A percentile compares a stretch with the other conserved stretches of the same genome.
phyloP scores from a whole-genome alignment of 352 stramenopile genomes.

The Pythium oligandrum region DNA sequence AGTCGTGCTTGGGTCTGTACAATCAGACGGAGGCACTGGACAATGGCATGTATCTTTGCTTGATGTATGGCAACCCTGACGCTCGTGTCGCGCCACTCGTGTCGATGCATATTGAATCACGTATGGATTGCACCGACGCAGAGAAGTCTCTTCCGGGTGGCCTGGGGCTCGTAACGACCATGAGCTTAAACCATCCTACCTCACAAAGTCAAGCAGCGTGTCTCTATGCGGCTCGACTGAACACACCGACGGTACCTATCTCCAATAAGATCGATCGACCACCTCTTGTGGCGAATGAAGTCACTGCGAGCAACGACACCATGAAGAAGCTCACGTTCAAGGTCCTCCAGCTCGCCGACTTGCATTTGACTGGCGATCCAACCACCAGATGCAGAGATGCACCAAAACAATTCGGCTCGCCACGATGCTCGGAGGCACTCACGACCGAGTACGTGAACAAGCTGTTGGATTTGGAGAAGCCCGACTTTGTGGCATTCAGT shows the following conservation, averaged over 20 bases:
- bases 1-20: too few species aligned
- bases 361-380: conserved; percentile 48
- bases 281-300: conserved; percentile 12
- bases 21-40: too few species aligned
- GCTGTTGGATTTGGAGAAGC: conserved; percentile 50
- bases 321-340: conserved; percentile 45
- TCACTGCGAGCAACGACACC: conserved; percentile 6
- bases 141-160: background rate
- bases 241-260: too few species aligned
- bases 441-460: conserved; percentile 49
- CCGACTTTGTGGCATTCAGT: conserved; percentile 62
- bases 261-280: background rate
- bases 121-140: too few species aligned
- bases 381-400: conserved; percentile 23
- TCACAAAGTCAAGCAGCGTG: too few species aligned
- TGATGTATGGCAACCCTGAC: too few species aligned
- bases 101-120: too few species aligned
- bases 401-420: conserved; percentile 11
- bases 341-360: conserved; percentile 65
- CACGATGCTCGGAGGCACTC: conserved; percentile 36
- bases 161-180: background rate
- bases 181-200: background rate
- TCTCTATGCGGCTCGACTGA: background rate
- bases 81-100: too few species aligned
- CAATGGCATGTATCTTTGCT: too few species aligned